phyloP scores from a whole-genome alignment of 495 filamentous ascomycete genomes.

The Evansstolkia leycettana region DNA sequence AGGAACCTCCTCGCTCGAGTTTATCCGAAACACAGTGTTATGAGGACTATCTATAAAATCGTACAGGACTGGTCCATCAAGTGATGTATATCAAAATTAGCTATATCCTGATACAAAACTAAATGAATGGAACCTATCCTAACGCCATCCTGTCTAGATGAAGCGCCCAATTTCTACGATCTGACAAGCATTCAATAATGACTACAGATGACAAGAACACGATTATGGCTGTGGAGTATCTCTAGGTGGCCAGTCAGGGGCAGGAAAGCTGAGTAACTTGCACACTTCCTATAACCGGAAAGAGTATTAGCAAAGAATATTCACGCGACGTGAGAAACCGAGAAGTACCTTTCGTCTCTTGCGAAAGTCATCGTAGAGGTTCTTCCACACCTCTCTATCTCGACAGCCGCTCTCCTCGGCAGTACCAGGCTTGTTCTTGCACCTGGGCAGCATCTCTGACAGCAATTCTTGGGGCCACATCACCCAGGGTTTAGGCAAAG shows the following conservation, averaged over 20 bases:
- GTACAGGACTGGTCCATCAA: no score
- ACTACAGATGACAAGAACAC: no score
- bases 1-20: no score
- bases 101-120: no score
- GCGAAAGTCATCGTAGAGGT: constrained; percentile 58
- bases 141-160: neutral
- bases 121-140: neutral
- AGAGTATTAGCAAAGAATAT: neutral
- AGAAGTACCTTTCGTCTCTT: constrained; percentile 43
- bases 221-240: no score
- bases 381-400: constrained; percentile 56
- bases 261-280: constrained; percentile 35
- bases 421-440: constrained; percentile 34
- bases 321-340: no score
- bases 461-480: constrained; percentile 44
- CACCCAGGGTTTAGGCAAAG: constrained; percentile 70
- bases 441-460: constrained; percentile 45
- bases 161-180: neutral
- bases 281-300: constrained; percentile 27
- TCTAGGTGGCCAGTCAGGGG: constrained; percentile 18
- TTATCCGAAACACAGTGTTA: no score
- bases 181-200: no score
- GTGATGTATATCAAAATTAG: no score
- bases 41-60: no score
- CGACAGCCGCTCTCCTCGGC: constrained; percentile 41